Conservation (phyloP, 805 yeast genomes). For the Wickerhamomyces silvicola region DNA sequence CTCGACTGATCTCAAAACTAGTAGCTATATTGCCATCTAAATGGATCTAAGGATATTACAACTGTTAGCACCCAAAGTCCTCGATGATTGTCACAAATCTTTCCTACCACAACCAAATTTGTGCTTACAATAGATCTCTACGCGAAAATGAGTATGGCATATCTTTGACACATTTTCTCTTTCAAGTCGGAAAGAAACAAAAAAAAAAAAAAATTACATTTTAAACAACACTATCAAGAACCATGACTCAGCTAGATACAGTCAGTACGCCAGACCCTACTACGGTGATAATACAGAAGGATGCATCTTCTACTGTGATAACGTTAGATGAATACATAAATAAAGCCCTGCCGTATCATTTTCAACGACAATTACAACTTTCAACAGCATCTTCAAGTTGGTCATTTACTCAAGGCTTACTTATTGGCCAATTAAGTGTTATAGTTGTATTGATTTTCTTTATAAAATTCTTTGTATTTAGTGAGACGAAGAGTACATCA, state of each 20-base stretch:
- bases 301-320: constrained; percentile 21
- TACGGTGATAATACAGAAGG: constrained; percentile 17
- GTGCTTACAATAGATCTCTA: background rate
- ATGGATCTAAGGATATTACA: background rate
- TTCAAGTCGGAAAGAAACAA: too few species aligned
- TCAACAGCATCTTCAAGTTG: constrained; percentile 27
- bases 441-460: constrained; percentile 56
- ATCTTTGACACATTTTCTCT: too few species aligned
- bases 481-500: constrained; percentile 41
- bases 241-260: background rate
- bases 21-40: too few species aligned
- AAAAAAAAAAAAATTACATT: background rate
- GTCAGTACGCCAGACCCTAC: constrained; percentile 8
- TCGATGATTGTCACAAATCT: background rate
- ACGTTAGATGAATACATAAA: constrained; percentile 32
- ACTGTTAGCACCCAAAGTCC: background rate
- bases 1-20: too few species aligned
- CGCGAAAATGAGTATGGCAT: too few species aligned
- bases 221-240: background rate
- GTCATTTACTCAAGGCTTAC: constrained; percentile 74
- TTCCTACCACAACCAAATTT: background rate
- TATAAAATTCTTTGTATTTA: constrained; percentile 70
- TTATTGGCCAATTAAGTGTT: constrained; percentile 70
- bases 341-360: constrained; percentile 28
- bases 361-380: constrained; percentile 26